Conservation (phyloP, 163 green algal genomes). For the Trebouxiophyceae sp. region DNA sequence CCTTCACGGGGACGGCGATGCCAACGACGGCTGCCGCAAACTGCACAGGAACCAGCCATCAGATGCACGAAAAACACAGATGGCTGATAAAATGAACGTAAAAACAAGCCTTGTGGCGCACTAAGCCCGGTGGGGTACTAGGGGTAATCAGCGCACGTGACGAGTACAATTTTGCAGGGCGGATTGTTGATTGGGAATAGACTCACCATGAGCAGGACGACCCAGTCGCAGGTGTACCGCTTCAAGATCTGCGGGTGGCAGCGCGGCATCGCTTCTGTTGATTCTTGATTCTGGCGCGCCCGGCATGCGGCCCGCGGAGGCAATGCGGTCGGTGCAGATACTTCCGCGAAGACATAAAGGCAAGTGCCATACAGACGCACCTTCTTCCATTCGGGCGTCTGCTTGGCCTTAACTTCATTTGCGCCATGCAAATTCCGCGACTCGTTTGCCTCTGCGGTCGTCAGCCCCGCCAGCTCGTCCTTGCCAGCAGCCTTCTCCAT, state of each 20-base stretch:
- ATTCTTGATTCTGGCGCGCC: too few species aligned
- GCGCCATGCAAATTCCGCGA: conserved; percentile 14
- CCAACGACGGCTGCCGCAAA: conserved; percentile 20
- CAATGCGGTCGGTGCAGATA: too few species aligned
- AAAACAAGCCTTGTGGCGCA: too few species aligned
- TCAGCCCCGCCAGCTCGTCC: too few species aligned
- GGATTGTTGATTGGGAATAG: background rate
- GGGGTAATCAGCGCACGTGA: background rate
- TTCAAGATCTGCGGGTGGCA: conserved; percentile 32
- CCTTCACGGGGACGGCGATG: conserved; percentile 10
- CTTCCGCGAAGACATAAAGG: too few species aligned
- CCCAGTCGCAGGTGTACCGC: conserved; percentile 30
- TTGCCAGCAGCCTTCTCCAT: too few species aligned
- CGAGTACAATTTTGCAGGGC: background rate
- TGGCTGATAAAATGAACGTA: too few species aligned
- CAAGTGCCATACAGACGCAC: too few species aligned
- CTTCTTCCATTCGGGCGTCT: conserved; percentile 33
- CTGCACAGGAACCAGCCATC: conserved; percentile 12
- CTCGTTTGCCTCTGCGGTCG: conserved; percentile 8
- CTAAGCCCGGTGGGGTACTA: too few species aligned
- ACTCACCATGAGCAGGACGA: conserved; percentile 30
- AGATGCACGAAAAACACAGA: too few species aligned
- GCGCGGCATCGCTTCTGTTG: too few species aligned
- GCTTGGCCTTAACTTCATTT: conserved; percentile 28
- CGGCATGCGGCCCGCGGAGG: too few species aligned